A percentile compares a stretch with the other conserved stretches of the same genome.
These are phyloP conservation scores for Lenwebbia sp. DNA, from an alignment of 345 rosid species.

Conservation along the genomic window DNA sequence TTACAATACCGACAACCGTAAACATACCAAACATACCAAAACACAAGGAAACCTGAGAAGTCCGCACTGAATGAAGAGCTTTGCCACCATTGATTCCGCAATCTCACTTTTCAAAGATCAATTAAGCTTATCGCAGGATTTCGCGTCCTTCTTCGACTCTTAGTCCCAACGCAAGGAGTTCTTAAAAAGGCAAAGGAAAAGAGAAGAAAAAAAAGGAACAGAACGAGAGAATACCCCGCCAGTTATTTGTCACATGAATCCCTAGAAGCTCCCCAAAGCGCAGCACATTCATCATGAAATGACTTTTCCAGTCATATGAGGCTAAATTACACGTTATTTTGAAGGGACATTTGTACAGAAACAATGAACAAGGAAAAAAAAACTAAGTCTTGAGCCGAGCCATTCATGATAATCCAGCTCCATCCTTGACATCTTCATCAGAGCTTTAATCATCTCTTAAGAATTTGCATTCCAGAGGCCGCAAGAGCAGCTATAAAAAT, in stretches of 20 bases:
- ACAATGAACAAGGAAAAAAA: not conserved
- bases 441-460: not conserved
- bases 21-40: not conserved
- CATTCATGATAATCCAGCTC: not conserved
- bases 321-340: not conserved
- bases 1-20: not conserved
- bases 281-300: not conserved
- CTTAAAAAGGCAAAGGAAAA: not conserved
- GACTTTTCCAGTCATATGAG: not conserved
- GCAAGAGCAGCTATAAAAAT: not conserved
- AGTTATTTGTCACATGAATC: not conserved
- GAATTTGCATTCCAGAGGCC: not conserved
- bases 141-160: no score
- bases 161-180: no score
- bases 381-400: not conserved
- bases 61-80: not conserved
- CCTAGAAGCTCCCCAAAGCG: not conserved
- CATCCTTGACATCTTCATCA: not conserved
- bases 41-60: not conserved
- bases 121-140: no score
- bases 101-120: not conserved
- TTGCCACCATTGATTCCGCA: not conserved
- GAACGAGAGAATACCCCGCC: not conserved
- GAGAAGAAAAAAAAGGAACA: not conserved
- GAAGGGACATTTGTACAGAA: not conserved